phyloP scores from a whole-genome alignment of 1,284 basidiomycete species.

The Mycena sp. region DNA sequence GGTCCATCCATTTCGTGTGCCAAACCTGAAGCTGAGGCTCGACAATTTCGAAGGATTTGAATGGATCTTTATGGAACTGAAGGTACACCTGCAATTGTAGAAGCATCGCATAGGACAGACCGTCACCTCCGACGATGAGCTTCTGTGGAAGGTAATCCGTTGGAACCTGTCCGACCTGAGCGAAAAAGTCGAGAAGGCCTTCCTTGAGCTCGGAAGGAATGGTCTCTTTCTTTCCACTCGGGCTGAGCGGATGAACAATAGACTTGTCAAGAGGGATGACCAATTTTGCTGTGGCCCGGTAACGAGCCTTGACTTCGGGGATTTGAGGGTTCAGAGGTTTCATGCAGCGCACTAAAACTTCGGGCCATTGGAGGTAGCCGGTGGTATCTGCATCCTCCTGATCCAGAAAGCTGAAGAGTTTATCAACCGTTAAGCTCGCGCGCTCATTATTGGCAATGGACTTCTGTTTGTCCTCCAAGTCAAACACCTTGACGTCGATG shows the following conservation, averaged over 20 bases:
- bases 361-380: not conserved
- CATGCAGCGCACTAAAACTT: not conserved
- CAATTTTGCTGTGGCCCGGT: not conserved
- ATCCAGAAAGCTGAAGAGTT: not conserved
- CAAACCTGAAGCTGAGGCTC: constrained; percentile 18
- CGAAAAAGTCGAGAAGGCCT: not conserved
- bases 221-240: constrained; percentile 4
- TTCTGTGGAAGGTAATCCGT: not conserved
- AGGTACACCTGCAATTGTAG: constrained; percentile 5
- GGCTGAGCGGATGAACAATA: not conserved
- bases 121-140: constrained; percentile 1
- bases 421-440: not conserved
- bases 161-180: constrained; percentile 1
- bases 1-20: constrained; percentile 15
- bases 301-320: not conserved
- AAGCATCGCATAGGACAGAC: constrained; percentile 8
- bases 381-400: not conserved
- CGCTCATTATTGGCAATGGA: not conserved
- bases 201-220: constrained; percentile 6
- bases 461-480: not conserved
- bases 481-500: not conserved
- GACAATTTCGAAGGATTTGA: constrained; percentile 15
- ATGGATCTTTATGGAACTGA: constrained; percentile 1
- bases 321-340: not conserved
- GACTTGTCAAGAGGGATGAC: not conserved